A percentile compares a stretch with the other conserved stretches of the same genome.
phyloP scores from a whole-genome alignment of 257 asterid genomes.

The Nicotiana sylvestris region DNA sequence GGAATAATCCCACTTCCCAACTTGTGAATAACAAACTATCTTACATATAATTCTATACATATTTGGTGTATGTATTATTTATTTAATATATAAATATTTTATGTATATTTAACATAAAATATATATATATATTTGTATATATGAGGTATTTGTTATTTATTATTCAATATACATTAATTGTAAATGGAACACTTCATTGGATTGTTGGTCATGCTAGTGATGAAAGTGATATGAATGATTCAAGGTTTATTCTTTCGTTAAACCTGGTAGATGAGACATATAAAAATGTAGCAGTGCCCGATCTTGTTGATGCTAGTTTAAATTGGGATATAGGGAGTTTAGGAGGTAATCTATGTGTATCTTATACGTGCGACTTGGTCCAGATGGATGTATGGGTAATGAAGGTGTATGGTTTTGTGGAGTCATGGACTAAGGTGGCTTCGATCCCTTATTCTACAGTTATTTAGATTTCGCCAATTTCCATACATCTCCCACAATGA shows the following conservation, averaged over 20 bases:
- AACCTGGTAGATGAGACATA: not conserved
- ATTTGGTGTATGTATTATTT: too few species aligned
- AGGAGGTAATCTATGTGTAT: slow-evolving; percentile 7
- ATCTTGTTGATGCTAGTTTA: not conserved
- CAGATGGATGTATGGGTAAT: slow-evolving; percentile 12
- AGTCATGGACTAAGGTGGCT: slow-evolving; percentile 9
- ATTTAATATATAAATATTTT: too few species aligned
- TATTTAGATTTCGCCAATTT: not conserved
- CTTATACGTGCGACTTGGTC: not conserved
- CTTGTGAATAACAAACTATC: too few species aligned
- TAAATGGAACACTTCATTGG: not conserved
- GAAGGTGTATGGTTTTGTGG: slow-evolving; percentile 7
- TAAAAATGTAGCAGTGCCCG: not conserved
- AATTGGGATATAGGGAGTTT: slow-evolving; percentile 2
- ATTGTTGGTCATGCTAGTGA: not conserved
- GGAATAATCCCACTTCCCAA: too few species aligned
- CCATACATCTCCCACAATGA: slow-evolving; percentile 20
- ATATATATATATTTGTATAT: too few species aligned
- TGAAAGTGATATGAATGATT: not conserved
- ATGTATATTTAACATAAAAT: too few species aligned
- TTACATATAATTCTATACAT: too few species aligned
- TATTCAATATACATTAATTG: not conserved
- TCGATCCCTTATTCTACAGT: not conserved
- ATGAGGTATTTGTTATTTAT: too few species aligned
- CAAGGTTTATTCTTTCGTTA: not conserved